Evolutionary conservation across 345 rosid genomes (phyloP).

Genomic region (Noccaea bulbosa): DNA sequence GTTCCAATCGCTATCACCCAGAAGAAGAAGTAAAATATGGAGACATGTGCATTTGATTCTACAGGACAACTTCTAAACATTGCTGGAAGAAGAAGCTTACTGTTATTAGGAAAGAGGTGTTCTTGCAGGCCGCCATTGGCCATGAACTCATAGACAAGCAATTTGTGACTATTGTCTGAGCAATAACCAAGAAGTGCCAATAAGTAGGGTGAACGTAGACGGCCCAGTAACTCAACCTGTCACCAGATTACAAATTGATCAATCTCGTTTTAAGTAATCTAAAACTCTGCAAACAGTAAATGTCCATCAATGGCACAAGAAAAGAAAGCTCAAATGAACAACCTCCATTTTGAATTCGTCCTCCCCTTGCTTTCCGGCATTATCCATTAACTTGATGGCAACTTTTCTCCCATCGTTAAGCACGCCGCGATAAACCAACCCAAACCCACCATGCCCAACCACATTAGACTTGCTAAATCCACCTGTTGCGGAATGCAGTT

Average conservation of each 20-base stretch:
- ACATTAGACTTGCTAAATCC: constrained; percentile 93
- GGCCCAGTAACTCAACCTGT: constrained; percentile 83
- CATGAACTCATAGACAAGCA: constrained; percentile 88
- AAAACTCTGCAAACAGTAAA: neutral
- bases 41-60: neutral
- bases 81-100: constrained; percentile 46
- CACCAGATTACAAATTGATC: constrained; percentile 27
- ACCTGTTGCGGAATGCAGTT: constrained; percentile 80
- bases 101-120: constrained; percentile 68
- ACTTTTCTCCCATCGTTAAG: constrained; percentile 69
- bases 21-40: neutral
- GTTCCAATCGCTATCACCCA: neutral
- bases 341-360: constrained; percentile 94
- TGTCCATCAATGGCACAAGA: neutral
- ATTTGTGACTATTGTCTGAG: constrained; percentile 60
- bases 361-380: constrained; percentile 91
- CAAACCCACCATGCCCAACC: constrained; percentile 90
- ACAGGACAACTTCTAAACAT: neutral
- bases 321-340: constrained; percentile 1
- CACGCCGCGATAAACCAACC: constrained; percentile 71
- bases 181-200: constrained; percentile 83
- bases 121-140: constrained; percentile 86
- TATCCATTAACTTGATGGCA: constrained; percentile 82
- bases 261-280: constrained; percentile 16
- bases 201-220: constrained; percentile 71